Base-by-base conservation (phyloP, 192 early-diverging fungal species). In the Backusella parvicylindrica region DNA sequence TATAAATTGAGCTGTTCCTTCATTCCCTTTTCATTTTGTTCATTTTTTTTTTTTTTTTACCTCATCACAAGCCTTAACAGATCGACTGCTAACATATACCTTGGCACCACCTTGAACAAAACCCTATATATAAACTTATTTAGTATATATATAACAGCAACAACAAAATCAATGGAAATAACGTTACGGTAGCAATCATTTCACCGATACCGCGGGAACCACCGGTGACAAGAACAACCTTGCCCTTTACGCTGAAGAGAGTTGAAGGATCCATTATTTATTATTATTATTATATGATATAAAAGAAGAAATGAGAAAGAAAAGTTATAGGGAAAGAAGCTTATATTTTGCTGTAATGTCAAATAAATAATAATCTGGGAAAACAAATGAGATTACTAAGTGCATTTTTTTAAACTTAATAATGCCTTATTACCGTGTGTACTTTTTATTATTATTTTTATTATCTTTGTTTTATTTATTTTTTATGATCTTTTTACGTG, bases 31-130 rank as follows among this genome's bases (percentile, higher is more conserved):
- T 13, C 2, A n/a, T 40, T 69, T 28, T 6, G 32, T 12, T 32
- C 6, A 0, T 30, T 64, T 15, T 23, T 32, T n/a, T 37, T 37
- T 37, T 6, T 35, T 56, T 15, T 33, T 63, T 35, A 88, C 89
- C 69, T 86, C 77, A 32, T 90, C 87, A 43, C 89, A 87, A 4
- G 88, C 88, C 6, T 78, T 41, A 7, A 81, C 84, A 67, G 93
- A 93, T 71, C 97, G 91, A 35, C 92, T 92, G 33, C 93, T 90
- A 74, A 98, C 95, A 80, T 98, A 98, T n/a, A 99, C 97, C 71
- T 85, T 92, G 68, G 94, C 95, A 5, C 97, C 97, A 84, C 94
- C 94, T 74, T 88, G 88, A 47, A 97, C 91, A 70, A 96, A 92
- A 26, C 92, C 93, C 69, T 89, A 49, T 43, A 66, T 0, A 38